These are phyloP conservation scores for Pseudonitzschia multiseries DNA, from an alignment of 108 stramenopile species.

Conservation along the genomic window DNA sequence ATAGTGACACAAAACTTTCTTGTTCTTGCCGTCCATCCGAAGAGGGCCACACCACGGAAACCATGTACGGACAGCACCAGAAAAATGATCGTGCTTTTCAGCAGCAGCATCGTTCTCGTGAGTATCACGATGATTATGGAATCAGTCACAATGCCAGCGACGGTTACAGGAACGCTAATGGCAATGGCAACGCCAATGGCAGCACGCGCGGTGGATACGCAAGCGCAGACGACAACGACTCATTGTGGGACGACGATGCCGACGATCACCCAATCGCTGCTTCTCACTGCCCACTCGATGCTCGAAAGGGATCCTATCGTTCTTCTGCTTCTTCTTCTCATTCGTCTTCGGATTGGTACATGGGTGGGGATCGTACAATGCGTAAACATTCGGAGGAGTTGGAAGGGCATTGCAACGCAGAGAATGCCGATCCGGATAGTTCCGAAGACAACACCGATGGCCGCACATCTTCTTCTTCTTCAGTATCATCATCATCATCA, in stretches of 20 bases:
- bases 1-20: not conserved
- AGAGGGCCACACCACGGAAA: not conserved
- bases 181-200: not conserved
- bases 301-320: not conserved
- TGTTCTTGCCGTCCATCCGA: not conserved
- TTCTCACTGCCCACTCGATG: not conserved
- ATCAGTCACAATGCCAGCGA: not conserved
- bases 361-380: not conserved
- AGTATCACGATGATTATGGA: not conserved
- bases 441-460: not conserved
- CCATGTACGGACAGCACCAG: not conserved
- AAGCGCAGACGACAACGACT: not conserved
- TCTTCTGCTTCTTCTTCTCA: not conserved
- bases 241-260: not conserved
- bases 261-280: not conserved
- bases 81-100: not conserved
- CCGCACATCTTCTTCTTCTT: not conserved
- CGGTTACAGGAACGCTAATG: not conserved
- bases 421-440: not conserved
- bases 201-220: not conserved
- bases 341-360: not conserved
- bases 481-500: too few relatives aligned
- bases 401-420: not conserved
- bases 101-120: not conserved
- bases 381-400: not conserved